Evolutionary conservation across 768 basidiomycete genomes (phyloP).

Genomic region (Podaxis carcinomalis): DNA sequence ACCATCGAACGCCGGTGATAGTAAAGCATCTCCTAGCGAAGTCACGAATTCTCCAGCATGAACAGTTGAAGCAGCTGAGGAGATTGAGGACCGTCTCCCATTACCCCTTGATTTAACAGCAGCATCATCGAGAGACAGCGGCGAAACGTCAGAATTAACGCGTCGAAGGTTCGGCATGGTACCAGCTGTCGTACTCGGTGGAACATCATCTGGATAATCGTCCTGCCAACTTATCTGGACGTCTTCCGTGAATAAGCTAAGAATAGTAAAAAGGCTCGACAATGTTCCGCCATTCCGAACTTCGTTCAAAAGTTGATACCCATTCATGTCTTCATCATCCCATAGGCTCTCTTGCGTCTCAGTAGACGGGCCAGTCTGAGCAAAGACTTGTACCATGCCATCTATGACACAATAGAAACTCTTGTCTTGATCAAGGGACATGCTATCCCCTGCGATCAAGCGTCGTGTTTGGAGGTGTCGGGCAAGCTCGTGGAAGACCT

Average conservation of each 20-base stretch:
- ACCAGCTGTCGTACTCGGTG: slow-evolving; percentile 18
- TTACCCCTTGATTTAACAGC: slow-evolving; percentile 23
- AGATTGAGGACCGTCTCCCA: slow-evolving; percentile 50
- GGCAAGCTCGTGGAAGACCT: slow-evolving; percentile 97
- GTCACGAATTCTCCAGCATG: slow-evolving; percentile 36
- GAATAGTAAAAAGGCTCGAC: slow-evolving; percentile 94
- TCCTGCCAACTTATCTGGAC: slow-evolving; percentile 92
- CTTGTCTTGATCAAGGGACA: slow-evolving; percentile 87
- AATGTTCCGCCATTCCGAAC: slow-evolving; percentile 94
- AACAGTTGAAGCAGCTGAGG: slow-evolving; percentile 68
- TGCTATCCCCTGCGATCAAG: slow-evolving; percentile 93
- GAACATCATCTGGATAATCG: slow-evolving; percentile 32
- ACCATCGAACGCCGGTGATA: slow-evolving; percentile 3
- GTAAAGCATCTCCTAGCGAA: slow-evolving; percentile 17
- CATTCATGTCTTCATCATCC: slow-evolving; percentile 89
- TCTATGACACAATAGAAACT: slow-evolving; percentile 98
- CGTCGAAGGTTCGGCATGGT: slow-evolving; percentile 23
- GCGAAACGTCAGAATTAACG: slow-evolving; percentile 63
- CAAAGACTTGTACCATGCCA: slow-evolving; percentile 93
- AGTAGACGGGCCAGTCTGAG: slow-evolving; percentile 54
- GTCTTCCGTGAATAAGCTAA: slow-evolving; percentile 94
- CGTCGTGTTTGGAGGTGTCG: slow-evolving; percentile 92
- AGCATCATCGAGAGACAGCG: slow-evolving; percentile 40
- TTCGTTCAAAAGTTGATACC: slow-evolving; percentile 94
- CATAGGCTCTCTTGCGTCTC: slow-evolving; percentile 51